These are phyloP conservation scores for Eucalyptus guilfoylei DNA, from an alignment of 345 rosid species.

Conservation along the genomic window DNA sequence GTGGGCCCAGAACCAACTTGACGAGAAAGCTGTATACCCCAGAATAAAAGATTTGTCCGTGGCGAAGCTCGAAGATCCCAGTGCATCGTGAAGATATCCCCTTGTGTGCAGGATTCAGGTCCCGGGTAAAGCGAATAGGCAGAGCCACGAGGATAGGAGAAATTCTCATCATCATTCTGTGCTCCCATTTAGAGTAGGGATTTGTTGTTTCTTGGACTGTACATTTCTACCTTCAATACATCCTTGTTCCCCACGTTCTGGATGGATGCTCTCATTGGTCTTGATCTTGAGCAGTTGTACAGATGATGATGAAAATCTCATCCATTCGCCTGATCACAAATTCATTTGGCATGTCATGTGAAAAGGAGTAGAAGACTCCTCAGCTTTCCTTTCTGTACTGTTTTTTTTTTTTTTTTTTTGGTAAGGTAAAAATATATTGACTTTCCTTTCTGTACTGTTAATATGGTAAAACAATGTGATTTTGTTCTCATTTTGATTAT, in stretches of 20 bases:
- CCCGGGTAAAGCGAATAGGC: neutral
- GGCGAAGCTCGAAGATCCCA: slow-evolving; percentile 65
- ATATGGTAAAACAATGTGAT: neutral
- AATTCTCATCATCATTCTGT: neutral
- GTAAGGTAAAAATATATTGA: too few relatives aligned
- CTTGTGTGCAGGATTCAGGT: neutral
- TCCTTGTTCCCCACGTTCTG: neutral
- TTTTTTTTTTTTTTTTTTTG: too few relatives aligned
- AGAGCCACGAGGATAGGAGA: neutral
- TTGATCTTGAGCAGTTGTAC: neutral
- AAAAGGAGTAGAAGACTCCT: neutral
- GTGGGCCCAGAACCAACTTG: slow-evolving; percentile 89
- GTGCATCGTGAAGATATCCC: slow-evolving; percentile 2
- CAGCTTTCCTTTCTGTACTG: neutral
- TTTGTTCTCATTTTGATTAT: neutral
- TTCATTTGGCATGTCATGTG: neutral
- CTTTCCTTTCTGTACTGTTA: neutral
- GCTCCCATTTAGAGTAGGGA: neutral
- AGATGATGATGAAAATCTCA: neutral
- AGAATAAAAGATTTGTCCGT: slow-evolving; percentile 69
- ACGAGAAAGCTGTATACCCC: slow-evolving; percentile 89
- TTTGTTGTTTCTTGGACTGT: neutral
- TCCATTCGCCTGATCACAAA: neutral
- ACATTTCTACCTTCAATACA: neutral
- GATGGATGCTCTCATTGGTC: neutral